These are phyloP conservation scores for Lyophyllum atratum DNA, from an alignment of 768 basidiomycete genomes.

Conservation along the genomic window DNA sequence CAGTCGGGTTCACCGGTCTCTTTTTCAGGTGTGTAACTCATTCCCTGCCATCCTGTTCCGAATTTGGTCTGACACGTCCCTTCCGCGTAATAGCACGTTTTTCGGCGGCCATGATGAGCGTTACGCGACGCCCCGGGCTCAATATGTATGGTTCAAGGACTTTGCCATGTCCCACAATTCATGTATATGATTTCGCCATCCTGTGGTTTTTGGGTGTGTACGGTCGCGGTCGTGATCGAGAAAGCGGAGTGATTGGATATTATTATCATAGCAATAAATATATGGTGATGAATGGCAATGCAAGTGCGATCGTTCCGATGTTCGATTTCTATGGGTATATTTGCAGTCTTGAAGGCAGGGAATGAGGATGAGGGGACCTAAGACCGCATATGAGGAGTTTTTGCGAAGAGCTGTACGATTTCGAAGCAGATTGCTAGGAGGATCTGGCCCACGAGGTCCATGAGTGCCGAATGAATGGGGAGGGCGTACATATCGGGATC, in stretches of 20 bases:
- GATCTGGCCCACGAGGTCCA: constrained; percentile 83
- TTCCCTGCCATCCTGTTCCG: neutral
- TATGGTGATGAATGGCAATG: neutral
- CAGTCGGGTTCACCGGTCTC: constrained; percentile 50
- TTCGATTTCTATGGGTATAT: neutral
- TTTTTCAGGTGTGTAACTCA: constrained; percentile 70
- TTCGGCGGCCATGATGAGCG: constrained; percentile 72
- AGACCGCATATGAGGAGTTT: neutral
- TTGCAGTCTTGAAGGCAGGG: neutral
- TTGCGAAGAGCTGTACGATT: constrained; percentile 48
- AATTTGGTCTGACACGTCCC: neutral
- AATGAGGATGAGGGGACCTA: neutral
- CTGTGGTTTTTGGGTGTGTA: neutral
- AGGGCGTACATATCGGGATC: constrained; percentile 94
- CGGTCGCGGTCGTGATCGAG: neutral
- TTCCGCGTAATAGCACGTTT: constrained; percentile 52
- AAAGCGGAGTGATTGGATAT: neutral
- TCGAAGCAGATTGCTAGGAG: constrained; percentile 78
- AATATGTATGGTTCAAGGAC: constrained; percentile 76
- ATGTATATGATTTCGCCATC: constrained; percentile 13
- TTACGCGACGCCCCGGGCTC: constrained; percentile 74
- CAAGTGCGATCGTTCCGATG: neutral
- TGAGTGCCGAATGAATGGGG: constrained; percentile 87
- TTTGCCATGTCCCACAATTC: constrained; percentile 49
- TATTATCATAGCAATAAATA: neutral